Evolutionary conservation across 257 asterid species (phyloP), one percentile per base, ranked within the genome.

Genomic region (Gynochthodes officinalis): DNA sequence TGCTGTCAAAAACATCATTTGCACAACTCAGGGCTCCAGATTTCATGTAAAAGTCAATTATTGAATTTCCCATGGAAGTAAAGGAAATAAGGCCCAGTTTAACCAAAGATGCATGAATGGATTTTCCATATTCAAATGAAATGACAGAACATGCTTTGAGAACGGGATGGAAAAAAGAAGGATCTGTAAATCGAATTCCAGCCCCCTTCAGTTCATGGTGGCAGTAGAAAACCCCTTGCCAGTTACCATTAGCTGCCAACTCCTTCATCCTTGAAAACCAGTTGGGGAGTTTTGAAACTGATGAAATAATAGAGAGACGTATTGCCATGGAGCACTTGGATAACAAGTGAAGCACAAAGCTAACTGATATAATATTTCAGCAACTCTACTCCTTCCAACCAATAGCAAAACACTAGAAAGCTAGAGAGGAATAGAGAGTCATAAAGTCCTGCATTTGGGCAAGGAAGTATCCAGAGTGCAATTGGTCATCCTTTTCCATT

Each of bases 41-140:
- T 82, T 93, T 93, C 27, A 86, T 75, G 68, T 93, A 93, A 66
- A 87, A 90, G 77, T 93, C 89, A 73, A 93, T 79, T 40, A 90
- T 60, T 54, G 98, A 90, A 79, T 93, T 93, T 52, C 84, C 82
- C 62, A 87, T 80, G 2, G 90, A 82, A 71, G 80, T 77, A 80
- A 80, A 89, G 6, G 95, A 76, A 64, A 77, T 77, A 54, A 90
- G 85, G 50, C 96, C 98, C 70, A 75, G 88, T 85, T 93, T 93
- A 72, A 89, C 62, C 63, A 83, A 42, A 65, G 89, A 86, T 28
- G 89, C 86, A 64, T 90, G 97, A 71, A 90, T 79, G 53, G 92
- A 81, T 53, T 69, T 60, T 35, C 95, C 93, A 30, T 78, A 82
- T 63, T 53, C 48, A 78, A 53, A 67, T 10, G 92, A 81, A 75